Evolutionary conservation across 1,284 basidiomycete genomes (phyloP), one percentile per base, ranked within the genome.

Genomic region (Termitomyces sp.): DNA sequence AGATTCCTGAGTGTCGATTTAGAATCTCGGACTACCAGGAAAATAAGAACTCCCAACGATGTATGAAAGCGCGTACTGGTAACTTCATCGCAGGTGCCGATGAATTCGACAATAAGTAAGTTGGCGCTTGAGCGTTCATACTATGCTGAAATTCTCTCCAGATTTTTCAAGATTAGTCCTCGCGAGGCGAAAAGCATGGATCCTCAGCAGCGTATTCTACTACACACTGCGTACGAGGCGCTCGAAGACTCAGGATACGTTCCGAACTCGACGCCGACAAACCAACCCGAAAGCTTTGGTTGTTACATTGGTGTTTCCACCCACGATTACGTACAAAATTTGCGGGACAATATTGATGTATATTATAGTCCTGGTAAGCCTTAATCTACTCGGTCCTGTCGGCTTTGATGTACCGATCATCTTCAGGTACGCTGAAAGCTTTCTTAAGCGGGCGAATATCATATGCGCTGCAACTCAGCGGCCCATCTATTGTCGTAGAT

Each of bases 101-200:
- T 58, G 72, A 74, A 44, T 90, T 90, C 62, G 87, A 90, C 65
- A 75, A 86, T 64, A 71, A 72, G 59, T 73, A 61, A 26, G 62
- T 40, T 33, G 5, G 10, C 4, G 40, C 45, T 9, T 5, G 8
- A 44, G n/a, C n/a, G 6, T 39, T 28, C 6, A 28, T 42, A 24
- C 31, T 39, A 13, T 28, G 10, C 26, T 5, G n/a, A 34, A 28
- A 45, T 31, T 24, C 48, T 6, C 21, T 38, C 13, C 26, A 73
- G 71, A 53, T 87, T 88, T 65, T 89, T 90, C 74, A 79, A 80
- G 56, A 78, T 88, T 36, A 86, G 82, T 47, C 87, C 86, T 1
- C 76, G 86, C 4, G 87, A 89, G 66, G 86, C 86, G 6, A 79
- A 72, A 54, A 80, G 74, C 64, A 88, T 89, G 83, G 86, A 89